Evolutionary conservation across 768 basidiomycete species (phyloP), one percentile per base, ranked within the genome.

Genomic region (Scleroderma bovista): DNA sequence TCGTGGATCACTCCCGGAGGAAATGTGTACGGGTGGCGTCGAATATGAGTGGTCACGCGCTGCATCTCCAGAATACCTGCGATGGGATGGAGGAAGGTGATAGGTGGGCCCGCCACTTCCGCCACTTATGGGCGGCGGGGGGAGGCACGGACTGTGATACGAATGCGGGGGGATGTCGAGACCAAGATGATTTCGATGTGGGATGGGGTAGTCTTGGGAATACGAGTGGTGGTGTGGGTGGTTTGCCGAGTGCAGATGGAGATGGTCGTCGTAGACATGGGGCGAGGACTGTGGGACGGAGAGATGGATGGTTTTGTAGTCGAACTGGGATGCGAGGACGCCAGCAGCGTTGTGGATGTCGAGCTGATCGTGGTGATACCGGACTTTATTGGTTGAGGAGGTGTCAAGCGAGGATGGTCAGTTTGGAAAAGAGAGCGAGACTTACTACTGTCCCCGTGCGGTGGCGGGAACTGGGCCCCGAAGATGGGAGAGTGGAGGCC

Each of bases 401-500:
- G 61, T 59, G 61, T 68, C 70, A 73, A 68, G 67, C 64, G 61
- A 57, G 48, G 55, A 57, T 56, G 60, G 59, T 67, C 3, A 17
- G 43, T 23, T 20, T 20, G 26, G 68, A 63, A 73, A 72, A 61
- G 73, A 70, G 59, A 72, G 70, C 70, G 81, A 77, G 70, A 72
- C 76, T 73, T 66, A 80, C 60, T 63, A 60, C 70, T 75, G 75
- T 77, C 75, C 53, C 72, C 69, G 70, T 73, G 71, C 49, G 69
- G 65, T 54, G 73, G 65, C 65, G 73, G 70, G 57, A 71, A 75
- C 23, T 71, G 70, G 44, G 75, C 64, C 49, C 71, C 72, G 68
- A 84, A 83, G 46, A 81, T 75, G 57, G 87, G 86, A 2, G 86
- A 87, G 59, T 86, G 84, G 20, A 88, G 68, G 52, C 83, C 85